A percentile compares a stretch with the other conserved stretches of the same genome.
These are phyloP conservation scores for Clonostachys rosea DNA, from an alignment of 2,329 filamentous ascomycete species.

Conservation along the genomic window DNA sequence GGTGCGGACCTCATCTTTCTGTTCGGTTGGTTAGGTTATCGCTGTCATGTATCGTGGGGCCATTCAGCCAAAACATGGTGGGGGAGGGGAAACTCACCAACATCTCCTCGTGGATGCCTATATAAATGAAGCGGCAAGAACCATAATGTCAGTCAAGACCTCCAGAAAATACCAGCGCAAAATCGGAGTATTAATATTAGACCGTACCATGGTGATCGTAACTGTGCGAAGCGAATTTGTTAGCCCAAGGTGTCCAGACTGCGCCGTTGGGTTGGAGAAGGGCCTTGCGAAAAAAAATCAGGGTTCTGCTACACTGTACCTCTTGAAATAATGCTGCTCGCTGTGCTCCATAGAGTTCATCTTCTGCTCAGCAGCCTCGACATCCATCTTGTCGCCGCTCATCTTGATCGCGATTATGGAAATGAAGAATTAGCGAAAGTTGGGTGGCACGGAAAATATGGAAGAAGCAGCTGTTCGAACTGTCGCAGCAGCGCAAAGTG, in stretches of 20 bases:
- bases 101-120: constrained; percentile 97
- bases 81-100: constrained; percentile 59
- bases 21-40: neutral
- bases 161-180: constrained; percentile 1
- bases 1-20: constrained; percentile 99
- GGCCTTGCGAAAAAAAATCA: no score
- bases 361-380: constrained; percentile 55
- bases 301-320: constrained; percentile 31
- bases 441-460: constrained; percentile 1
- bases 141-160: constrained; percentile 14
- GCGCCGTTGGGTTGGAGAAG: no score
- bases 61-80: neutral
- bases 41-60: neutral
- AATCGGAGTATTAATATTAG: constrained; percentile 6
- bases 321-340: constrained; percentile 99
- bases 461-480: neutral
- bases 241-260: no score
- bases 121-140: constrained; percentile 18
- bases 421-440: constrained; percentile 1
- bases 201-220: constrained; percentile 92
- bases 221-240: constrained; percentile 38
- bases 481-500: constrained; percentile 1
- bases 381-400: constrained; percentile 50
- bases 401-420: constrained; percentile 21
- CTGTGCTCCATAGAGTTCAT: constrained; percentile 80